A percentile compares a stretch with the other conserved stretches of the same genome.
phyloP scores from a whole-genome alignment of 495 filamentous ascomycete species.

The Sordaria brevicollis region DNA sequence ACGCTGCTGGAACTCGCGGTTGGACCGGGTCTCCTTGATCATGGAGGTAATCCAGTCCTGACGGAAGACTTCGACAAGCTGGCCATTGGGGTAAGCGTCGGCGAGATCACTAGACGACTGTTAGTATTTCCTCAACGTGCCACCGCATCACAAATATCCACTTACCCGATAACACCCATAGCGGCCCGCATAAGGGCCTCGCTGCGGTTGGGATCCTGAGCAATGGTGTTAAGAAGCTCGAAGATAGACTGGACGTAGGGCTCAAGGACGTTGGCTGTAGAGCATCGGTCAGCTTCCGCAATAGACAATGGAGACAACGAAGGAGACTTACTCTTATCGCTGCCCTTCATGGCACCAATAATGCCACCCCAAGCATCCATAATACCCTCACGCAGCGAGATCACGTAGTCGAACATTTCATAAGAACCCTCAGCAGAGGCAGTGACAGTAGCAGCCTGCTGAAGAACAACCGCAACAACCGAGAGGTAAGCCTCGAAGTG shows the following conservation, averaged over 20 bases:
- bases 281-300: neutral
- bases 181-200: conserved; percentile 83
- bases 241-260: conserved; percentile 83
- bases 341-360: conserved; percentile 80
- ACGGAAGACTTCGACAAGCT: conserved; percentile 73
- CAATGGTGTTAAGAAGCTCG: conserved; percentile 72
- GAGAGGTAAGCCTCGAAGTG: conserved; percentile 87
- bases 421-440: conserved; percentile 59
- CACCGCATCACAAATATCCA: neutral
- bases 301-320: neutral
- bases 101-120: conserved; percentile 64
- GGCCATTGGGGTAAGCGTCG: conserved; percentile 84
- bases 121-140: neutral
- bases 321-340: conserved; percentile 53
- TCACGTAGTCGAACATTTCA: conserved; percentile 92
- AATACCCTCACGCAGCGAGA: conserved; percentile 89
- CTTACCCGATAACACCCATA: conserved; percentile 95
- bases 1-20: conserved; percentile 69
- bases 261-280: conserved; percentile 54
- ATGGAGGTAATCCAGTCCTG: conserved; percentile 80
- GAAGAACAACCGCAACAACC: conserved; percentile 85
- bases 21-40: conserved; percentile 77
- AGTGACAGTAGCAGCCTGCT: conserved; percentile 79
- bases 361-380: conserved; percentile 99
- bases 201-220: conserved; percentile 71